phyloP scores from a whole-genome alignment of 371 early-diverging fungal genomes.

The Umbelopsis sp. region DNA sequence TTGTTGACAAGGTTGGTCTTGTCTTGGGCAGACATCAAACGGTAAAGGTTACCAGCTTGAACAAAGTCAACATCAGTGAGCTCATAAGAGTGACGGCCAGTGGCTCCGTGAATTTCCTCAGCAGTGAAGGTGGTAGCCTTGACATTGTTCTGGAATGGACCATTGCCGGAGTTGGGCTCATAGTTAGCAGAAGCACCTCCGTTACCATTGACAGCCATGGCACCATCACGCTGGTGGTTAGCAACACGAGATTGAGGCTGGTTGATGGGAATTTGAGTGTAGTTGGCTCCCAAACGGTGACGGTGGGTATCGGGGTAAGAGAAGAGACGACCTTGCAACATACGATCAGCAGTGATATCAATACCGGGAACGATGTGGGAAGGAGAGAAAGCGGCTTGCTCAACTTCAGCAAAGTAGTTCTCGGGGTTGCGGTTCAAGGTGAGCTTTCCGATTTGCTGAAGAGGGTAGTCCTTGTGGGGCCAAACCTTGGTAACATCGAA shows the following conservation, averaged over 20 bases:
- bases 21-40: slow-evolving; percentile 63
- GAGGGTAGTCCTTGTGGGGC: slow-evolving; percentile 62
- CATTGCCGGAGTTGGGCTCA: slow-evolving; percentile 73
- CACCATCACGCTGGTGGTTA: slow-evolving; percentile 81
- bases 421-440: slow-evolving; percentile 76
- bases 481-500: slow-evolving; percentile 89
- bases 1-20: slow-evolving; percentile 71
- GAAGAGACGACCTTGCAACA: slow-evolving; percentile 82
- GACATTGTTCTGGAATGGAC: slow-evolving; percentile 58
- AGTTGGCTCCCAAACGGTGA: slow-evolving; percentile 79
- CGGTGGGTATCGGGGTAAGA: slow-evolving; percentile 81
- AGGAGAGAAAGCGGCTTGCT: slow-evolving; percentile 81
- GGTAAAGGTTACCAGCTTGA: slow-evolving; percentile 75
- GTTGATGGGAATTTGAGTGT: slow-evolving; percentile 76
- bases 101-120: slow-evolving; percentile 49
- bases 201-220: slow-evolving; percentile 68
- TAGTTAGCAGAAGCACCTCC: slow-evolving; percentile 76
- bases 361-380: slow-evolving; percentile 79
- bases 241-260: slow-evolving; percentile 45
- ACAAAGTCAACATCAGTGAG: slow-evolving; percentile 74
- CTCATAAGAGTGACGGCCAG: slow-evolving; percentile 64
- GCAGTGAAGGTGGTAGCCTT: slow-evolving; percentile 46
- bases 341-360: slow-evolving; percentile 68
- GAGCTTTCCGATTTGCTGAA: slow-evolving; percentile 68
- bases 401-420: slow-evolving; percentile 83